Base-by-base conservation (phyloP, 2,329 filamentous ascomycete species). In the Fusarium fracticaudum region DNA sequence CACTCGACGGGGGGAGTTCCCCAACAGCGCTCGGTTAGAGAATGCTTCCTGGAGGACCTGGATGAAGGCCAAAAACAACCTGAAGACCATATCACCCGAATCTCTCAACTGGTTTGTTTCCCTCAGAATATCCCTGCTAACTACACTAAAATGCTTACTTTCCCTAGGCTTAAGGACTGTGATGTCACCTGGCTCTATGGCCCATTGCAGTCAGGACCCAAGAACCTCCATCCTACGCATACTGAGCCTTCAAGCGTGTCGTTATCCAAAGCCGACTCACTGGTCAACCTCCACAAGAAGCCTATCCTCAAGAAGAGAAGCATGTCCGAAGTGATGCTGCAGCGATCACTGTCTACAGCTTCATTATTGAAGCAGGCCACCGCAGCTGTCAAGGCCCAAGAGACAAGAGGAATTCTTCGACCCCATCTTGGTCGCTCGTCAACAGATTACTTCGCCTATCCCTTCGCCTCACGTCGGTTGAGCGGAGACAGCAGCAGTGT, bases 111-210 rank as follows among this genome's bases (percentile, higher is more conserved):
- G 96, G 96, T 97, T 87, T 61, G 71, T 66, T 44, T 18, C 58
- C 51, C 64, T 20, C 24, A 44, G 17, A 53, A 26, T 40, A 26
- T 54, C 24, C 43, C 64, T 55, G 57, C 35, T 26, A 29, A 51
- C 29, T 67, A n/a, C 37, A 61, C 29, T 31, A 15, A 54, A 64
- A 66, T 73, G 69, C 79, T 84, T 78, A 86, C 78, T 57, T 50
- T 20, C 44, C 41, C 53, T 78, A 98, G 95, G 95, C 87, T 98
- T 69, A 99, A 98, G 82, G 96, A 98, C 78, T 96, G 93, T 81
- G 96, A 99, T 82, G 95, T 98, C 38, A 98, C 96, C 51, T 99
- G 96, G 96, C 87, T 99, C 2, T 99, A 98, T 79, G 96, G 96
- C 1, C 96, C 96, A 18, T 84, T 98, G 55, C 96, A 98, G 81